Evolutionary conservation across 805 yeast species (phyloP).

Genomic region (Ogataea trehalophila): DNA sequence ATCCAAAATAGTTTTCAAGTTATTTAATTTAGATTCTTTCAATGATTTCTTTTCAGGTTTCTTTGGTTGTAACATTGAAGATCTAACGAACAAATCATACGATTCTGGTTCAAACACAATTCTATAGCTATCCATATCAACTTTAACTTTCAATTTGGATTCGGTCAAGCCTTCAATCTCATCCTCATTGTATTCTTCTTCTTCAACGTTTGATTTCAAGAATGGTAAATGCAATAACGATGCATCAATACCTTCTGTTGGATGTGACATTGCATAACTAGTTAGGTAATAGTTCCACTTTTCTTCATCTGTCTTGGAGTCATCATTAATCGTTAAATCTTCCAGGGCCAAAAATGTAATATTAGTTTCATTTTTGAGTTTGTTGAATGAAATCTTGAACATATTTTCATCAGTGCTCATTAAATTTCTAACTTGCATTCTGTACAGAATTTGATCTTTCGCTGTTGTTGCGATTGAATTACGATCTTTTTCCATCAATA

Average conservation of each 20-base stretch:
- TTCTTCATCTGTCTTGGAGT: slow-evolving; percentile 60
- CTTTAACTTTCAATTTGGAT: slow-evolving; percentile 71
- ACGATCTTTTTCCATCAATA: slow-evolving; percentile 81
- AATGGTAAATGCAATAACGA: slow-evolving; percentile 77
- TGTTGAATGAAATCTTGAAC: slow-evolving; percentile 80
- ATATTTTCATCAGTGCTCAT: slow-evolving; percentile 83
- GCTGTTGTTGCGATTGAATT: slow-evolving; percentile 59
- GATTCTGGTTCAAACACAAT: slow-evolving; percentile 77
- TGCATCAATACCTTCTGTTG: slow-evolving; percentile 91
- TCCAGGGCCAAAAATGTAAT: slow-evolving; percentile 85
- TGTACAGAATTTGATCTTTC: slow-evolving; percentile 82
- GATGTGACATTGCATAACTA: slow-evolving; percentile 88
- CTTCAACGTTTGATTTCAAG: slow-evolving; percentile 52
- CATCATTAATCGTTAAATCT: slow-evolving; percentile 77
- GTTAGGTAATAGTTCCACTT: slow-evolving; percentile 92
- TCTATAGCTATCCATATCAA: slow-evolving; percentile 73
- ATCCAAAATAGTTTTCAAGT: slow-evolving; percentile 38
- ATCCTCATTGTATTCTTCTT: slow-evolving; percentile 37
- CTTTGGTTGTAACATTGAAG: slow-evolving; percentile 39
- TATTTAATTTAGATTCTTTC: slow-evolving; percentile 12
- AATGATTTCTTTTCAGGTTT: slow-evolving; percentile 11
- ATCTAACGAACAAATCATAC: slow-evolving; percentile 72
- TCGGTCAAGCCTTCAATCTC: slow-evolving; percentile 57
- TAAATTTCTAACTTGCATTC: slow-evolving; percentile 78
- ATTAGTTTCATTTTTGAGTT: slow-evolving; percentile 44